These are phyloP conservation scores for Amylostereum chailletii DNA, from an alignment of 1,284 basidiomycete genomes.

Conservation along the genomic window DNA sequence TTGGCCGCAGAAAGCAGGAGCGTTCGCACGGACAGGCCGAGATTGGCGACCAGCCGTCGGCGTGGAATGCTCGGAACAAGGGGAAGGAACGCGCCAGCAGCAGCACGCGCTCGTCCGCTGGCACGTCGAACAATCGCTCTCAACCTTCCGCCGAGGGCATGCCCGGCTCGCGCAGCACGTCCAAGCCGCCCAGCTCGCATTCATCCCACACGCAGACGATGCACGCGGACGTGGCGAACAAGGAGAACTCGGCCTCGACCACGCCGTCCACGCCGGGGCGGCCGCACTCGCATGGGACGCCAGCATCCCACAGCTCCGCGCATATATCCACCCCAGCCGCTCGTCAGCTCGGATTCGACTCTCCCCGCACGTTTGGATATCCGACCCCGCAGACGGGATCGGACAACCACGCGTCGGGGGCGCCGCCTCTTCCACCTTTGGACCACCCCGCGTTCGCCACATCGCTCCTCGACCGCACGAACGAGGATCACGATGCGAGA, in stretches of 20 bases:
- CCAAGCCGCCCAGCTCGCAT: conserved; percentile 9
- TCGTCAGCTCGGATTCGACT: conserved; percentile 18
- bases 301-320: conserved; percentile 9
- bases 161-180: background rate
- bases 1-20: conserved; percentile 25
- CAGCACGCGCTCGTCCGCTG: conserved; percentile 4
- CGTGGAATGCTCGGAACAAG: conserved; percentile 7
- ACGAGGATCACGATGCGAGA: background rate
- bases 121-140: conserved; percentile 2
- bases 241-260: conserved; percentile 6
- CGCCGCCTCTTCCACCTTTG: conserved; percentile 43
- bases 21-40: conserved; percentile 10
- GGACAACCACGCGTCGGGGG: conserved; percentile 14
- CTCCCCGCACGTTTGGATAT: conserved; percentile 30
- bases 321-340: conserved; percentile 17
- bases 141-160: conserved; percentile 3
- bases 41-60: conserved; percentile 11
- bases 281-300: conserved; percentile 15
- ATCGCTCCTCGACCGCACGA: conserved; percentile 13
- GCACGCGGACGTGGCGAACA: conserved; percentile 1
- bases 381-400: conserved; percentile 19
- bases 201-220: conserved; percentile 7
- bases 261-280: conserved; percentile 13
- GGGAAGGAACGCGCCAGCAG: conserved; percentile 5
- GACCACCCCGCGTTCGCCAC: conserved; percentile 38